Evolutionary conservation across 75 land plant species (phyloP).

Genomic region (Cryptomeria japonica): DNA sequence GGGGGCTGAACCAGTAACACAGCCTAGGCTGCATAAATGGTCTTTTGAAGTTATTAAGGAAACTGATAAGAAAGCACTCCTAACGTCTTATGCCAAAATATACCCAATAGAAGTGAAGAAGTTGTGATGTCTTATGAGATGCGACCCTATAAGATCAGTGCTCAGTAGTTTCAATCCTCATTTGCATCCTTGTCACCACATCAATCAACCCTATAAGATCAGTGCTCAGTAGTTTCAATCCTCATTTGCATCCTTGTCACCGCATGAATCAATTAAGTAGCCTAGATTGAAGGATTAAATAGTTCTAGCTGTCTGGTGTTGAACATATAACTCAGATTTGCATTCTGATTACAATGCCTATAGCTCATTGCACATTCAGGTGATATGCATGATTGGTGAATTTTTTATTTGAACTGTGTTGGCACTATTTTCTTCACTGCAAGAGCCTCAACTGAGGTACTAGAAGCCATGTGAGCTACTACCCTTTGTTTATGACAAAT

Average conservation of each 20-base stretch:
- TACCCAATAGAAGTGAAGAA: not conserved
- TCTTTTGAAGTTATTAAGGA: not conserved
- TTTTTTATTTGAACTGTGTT: not conserved
- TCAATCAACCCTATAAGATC: not conserved
- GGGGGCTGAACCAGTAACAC: too few relatives aligned
- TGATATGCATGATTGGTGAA: not conserved
- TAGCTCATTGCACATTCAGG: not conserved
- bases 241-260: not conserved
- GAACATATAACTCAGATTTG: not conserved
- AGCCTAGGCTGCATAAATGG: not conserved
- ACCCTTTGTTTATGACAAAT: not conserved
- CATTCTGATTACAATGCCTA: not conserved
- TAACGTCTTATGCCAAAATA: not conserved
- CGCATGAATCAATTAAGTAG: not conserved
- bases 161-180: not conserved
- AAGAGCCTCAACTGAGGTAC: not conserved
- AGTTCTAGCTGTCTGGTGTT: not conserved
- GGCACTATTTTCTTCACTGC: not conserved
- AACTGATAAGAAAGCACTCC: not conserved
- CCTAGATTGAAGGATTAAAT: not conserved
- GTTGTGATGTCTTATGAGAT: not conserved
- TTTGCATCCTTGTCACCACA: not conserved
- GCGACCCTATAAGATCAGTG: not conserved
- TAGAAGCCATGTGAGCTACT: not conserved
- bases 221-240: not conserved